These are phyloP conservation scores for Saccharomyces hybrid DNA, from an alignment of 1,139 yeast species.

Conservation along the genomic window DNA sequence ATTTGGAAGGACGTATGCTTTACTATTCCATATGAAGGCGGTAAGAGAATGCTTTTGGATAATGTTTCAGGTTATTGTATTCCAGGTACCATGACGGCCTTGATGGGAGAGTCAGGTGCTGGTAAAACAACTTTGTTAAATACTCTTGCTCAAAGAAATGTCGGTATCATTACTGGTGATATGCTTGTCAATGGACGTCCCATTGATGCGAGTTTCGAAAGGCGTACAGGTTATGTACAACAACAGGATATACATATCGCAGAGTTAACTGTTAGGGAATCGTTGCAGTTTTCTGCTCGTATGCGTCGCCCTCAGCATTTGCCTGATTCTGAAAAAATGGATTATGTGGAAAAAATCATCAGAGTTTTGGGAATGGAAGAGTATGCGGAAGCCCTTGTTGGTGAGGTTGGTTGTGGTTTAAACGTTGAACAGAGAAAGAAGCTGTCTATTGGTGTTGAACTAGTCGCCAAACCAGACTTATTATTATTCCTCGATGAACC, in stretches of 20 bases:
- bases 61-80: constrained; percentile 48
- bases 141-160: constrained; percentile 44
- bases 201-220: constrained; percentile 38
- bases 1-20: constrained; percentile 39
- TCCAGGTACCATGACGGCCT: constrained; percentile 46
- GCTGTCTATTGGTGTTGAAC: constrained; percentile 45
- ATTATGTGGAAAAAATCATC: constrained; percentile 42
- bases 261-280: constrained; percentile 43
- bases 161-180: constrained; percentile 48
- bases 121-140: constrained; percentile 55
- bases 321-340: constrained; percentile 38
- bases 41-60: constrained; percentile 37
- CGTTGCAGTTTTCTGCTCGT: constrained; percentile 43
- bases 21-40: constrained; percentile 33
- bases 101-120: constrained; percentile 62
- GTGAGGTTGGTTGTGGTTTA: constrained; percentile 42
- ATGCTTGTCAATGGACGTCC: constrained; percentile 46
- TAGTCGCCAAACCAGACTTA: constrained; percentile 41
- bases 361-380: constrained; percentile 39
- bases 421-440: constrained; percentile 53
- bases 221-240: constrained; percentile 51
- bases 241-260: constrained; percentile 49
- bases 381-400: constrained; percentile 46
- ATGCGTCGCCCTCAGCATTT: constrained; percentile 39
- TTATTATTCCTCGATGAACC: constrained; percentile 41